Evolutionary conservation across 768 basidiomycete species (phyloP), one percentile per base, ranked within the genome.

Genomic region (Rhizopogon roseolus): DNA sequence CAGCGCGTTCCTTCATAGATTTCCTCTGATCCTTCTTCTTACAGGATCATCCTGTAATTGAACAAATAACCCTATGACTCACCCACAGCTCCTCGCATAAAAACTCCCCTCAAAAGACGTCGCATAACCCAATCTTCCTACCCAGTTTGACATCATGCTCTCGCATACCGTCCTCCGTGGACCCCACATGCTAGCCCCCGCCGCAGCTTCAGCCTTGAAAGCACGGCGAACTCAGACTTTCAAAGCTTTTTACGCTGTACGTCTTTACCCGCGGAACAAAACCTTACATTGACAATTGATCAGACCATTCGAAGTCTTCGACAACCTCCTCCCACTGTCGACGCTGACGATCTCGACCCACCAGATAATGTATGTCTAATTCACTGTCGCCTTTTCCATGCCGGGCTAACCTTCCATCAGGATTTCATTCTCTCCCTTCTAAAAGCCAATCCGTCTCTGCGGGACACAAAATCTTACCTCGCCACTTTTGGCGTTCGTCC

Each of bases 401-500:
- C 55, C 38, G 7, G n/a, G 51, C 57, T 60, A 61, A 64, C 16
- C 28, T 49, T 34, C 1, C 11, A 38, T 42, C 67, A 98, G 93
- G 97, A 98, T 67, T 95, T 99, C 64, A 94, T 99, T 64, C 73
- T 98, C 53, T 97, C 95, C 32, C 90, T 99, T 62, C 78, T 99
- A 49, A 86, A 89, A 51, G 88, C 97, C 28, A 93, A 90, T 56
- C 96, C 97, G 11, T 98, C 96, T 2, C 70, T 87, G 50, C 79
- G 97, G 58, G 97, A 99, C 66, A 88, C 94, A 28, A 86, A 85
- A 50, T 88, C 87, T 1, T 99, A 97, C 69, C 80, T 97, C 9
- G 88, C 86, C 28, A 91, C 86, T n/a, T 98, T 99, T 67, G 90
- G 90, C 6, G 81, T 84, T 17, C 82, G 84, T 29, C 81, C 81